A percentile compares a stretch with the other conserved stretches of the same genome.
phyloP scores from a whole-genome alignment of 1,284 basidiomycete genomes.

The Naganishia sp. region DNA sequence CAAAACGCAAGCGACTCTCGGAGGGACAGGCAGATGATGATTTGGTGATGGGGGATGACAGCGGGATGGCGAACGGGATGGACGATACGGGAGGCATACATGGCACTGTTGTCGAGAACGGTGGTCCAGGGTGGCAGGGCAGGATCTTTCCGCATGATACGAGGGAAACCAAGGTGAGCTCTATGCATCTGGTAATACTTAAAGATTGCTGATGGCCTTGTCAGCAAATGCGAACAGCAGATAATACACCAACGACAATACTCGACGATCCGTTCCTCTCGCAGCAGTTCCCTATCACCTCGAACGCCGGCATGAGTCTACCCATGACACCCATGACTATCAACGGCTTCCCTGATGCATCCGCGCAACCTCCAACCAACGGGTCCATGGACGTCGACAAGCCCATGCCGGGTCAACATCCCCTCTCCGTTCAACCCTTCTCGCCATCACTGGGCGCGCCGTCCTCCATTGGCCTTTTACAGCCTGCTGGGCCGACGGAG shows the following conservation, averaged over 20 bases:
- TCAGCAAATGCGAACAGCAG: slow-evolving; percentile 25
- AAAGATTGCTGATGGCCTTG: background rate
- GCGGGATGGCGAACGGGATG: slow-evolving; percentile 17
- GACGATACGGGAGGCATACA: slow-evolving; percentile 24
- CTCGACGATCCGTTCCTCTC: slow-evolving; percentile 20
- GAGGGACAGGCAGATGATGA: slow-evolving; percentile 6
- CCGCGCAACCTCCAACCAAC: background rate
- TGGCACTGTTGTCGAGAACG: slow-evolving; percentile 9
- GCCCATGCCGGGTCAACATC: slow-evolving; percentile 13
- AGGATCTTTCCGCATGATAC: slow-evolving; percentile 19
- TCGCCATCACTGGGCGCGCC: slow-evolving; percentile 45
- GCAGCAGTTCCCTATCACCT: background rate
- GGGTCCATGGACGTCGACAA: slow-evolving; percentile 11
- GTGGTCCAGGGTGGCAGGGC: slow-evolving; percentile 19
- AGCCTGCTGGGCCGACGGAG: slow-evolving; percentile 41
- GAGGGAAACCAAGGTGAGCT: slow-evolving; percentile 24
- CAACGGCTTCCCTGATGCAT: slow-evolving; percentile 1
- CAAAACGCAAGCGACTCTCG: slow-evolving; percentile 21
- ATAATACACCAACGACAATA: slow-evolving; percentile 21
- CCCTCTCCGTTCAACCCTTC: slow-evolving; percentile 46
- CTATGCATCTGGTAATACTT: background rate
- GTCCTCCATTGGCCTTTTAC: slow-evolving; percentile 42
- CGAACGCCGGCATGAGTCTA: slow-evolving; percentile 20
- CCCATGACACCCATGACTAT: slow-evolving; percentile 12
- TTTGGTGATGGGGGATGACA: slow-evolving; percentile 3